Conservation (phyloP, 768 basidiomycete species). For the Trametes gibbosa region DNA sequence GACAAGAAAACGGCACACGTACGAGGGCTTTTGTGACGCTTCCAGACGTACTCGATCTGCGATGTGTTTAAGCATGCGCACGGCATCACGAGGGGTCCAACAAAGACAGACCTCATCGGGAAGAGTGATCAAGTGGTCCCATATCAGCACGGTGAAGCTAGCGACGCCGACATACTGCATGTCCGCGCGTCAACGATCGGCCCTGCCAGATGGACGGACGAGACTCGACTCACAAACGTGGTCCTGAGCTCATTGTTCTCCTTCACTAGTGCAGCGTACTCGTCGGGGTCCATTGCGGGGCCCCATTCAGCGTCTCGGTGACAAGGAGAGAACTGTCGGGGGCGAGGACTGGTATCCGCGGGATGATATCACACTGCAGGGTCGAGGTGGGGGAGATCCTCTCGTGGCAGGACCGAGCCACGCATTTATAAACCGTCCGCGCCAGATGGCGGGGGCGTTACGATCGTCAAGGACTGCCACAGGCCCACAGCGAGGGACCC, state of each 20-base stretch:
- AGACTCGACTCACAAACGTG: constrained; percentile 8
- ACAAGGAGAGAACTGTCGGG: background rate
- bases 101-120: constrained; percentile 38
- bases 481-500: background rate
- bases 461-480: constrained; percentile 13
- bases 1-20: constrained; percentile 21
- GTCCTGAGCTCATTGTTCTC: constrained; percentile 6
- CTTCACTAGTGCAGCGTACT: background rate
- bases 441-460: background rate
- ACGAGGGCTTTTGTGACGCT: constrained; percentile 45
- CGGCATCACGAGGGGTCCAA: background rate
- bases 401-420: background rate
- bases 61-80: background rate
- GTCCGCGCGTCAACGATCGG: background rate
- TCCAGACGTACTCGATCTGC: constrained; percentile 53
- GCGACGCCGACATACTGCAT: constrained; percentile 50
- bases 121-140: constrained; percentile 57
- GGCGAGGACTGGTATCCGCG: background rate
- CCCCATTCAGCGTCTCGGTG: constrained; percentile 4
- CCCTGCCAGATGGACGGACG: too few relatives aligned
- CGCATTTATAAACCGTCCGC: background rate
- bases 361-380: background rate
- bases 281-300: constrained; percentile 1
- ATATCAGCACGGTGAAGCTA: constrained; percentile 50
- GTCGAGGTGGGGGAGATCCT: background rate